These are phyloP conservation scores for Zygoascus hellenicus DNA, from an alignment of 1,139 yeast genomes.

Conservation along the genomic window DNA sequence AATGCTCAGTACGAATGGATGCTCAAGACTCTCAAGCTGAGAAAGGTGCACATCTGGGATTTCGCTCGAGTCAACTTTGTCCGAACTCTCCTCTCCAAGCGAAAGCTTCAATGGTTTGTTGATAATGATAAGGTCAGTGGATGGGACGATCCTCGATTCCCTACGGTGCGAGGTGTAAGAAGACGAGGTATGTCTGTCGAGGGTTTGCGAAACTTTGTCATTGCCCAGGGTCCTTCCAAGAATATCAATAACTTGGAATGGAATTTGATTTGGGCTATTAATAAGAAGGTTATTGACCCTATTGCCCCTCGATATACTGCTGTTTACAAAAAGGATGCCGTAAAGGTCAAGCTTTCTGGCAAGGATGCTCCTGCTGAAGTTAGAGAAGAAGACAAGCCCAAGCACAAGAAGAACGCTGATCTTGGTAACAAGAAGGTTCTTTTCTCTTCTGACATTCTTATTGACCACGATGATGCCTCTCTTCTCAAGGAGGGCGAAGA, in stretches of 20 bases:
- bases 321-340: constrained; percentile 53
- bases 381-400: constrained; percentile 67
- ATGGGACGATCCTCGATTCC: constrained; percentile 99
- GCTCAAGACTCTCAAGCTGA: constrained; percentile 67
- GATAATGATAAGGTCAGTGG: constrained; percentile 78
- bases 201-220: constrained; percentile 86
- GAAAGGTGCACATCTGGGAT: constrained; percentile 96
- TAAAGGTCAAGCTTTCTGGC: constrained; percentile 44
- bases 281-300: constrained; percentile 95
- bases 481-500: constrained; percentile 68
- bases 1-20: constrained; percentile 98
- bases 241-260: constrained; percentile 94
- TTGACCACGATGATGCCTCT: constrained; percentile 88
- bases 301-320: constrained; percentile 94
- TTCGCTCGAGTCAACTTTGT: constrained; percentile 94
- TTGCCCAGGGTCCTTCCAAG: constrained; percentile 95
- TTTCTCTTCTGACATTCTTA: constrained; percentile 55
- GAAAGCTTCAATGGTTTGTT: constrained; percentile 98
- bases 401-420: constrained; percentile 92
- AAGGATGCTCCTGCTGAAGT: constrained; percentile 62
- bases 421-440: constrained; percentile 81
- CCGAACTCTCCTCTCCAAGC: constrained; percentile 88
- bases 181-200: constrained; percentile 99
- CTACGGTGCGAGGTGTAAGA: constrained; percentile 97
- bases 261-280: constrained; percentile 94